These are phyloP conservation scores for Pestalotiopsis fici DNA, from an alignment of 2,329 filamentous ascomycete genomes.

Conservation along the genomic window DNA sequence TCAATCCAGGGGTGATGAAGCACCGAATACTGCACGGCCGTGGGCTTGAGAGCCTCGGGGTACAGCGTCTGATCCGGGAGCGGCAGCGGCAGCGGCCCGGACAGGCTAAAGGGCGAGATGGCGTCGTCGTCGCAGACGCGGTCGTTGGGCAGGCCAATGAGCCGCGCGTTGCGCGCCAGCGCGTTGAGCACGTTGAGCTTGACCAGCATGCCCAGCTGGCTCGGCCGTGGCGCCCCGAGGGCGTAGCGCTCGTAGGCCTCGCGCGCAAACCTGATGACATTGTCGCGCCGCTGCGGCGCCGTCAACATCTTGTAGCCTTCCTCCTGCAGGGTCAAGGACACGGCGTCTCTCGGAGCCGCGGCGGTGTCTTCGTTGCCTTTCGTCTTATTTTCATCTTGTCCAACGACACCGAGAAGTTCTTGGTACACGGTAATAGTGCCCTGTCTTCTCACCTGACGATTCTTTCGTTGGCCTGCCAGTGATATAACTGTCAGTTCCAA, in stretches of 20 bases:
- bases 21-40: constrained; percentile 23
- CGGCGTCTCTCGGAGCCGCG: not conserved
- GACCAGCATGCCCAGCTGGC: not conserved
- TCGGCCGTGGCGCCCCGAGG: not conserved
- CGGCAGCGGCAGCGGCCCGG: constrained; percentile 13
- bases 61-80: not conserved
- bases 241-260: constrained; percentile 3
- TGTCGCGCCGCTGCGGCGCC: not conserved
- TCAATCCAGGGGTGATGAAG: constrained; percentile 30
- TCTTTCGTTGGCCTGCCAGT: not conserved
- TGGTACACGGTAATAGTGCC: not conserved
- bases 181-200: constrained; percentile 14
- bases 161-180: constrained; percentile 9
- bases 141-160: constrained; percentile 6
- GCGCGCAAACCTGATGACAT: not conserved
- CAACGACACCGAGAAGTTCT: not conserved
- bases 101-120: constrained; percentile 18
- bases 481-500: not conserved
- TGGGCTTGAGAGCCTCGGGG: constrained; percentile 23
- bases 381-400: not conserved
- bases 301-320: not conserved
- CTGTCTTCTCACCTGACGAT: not conserved
- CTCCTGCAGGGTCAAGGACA: not conserved
- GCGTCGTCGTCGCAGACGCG: constrained; percentile 17
- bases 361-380: not conserved